Conservation (phyloP, 108 stramenopile genomes). For the Skeletonema grethae region DNA sequence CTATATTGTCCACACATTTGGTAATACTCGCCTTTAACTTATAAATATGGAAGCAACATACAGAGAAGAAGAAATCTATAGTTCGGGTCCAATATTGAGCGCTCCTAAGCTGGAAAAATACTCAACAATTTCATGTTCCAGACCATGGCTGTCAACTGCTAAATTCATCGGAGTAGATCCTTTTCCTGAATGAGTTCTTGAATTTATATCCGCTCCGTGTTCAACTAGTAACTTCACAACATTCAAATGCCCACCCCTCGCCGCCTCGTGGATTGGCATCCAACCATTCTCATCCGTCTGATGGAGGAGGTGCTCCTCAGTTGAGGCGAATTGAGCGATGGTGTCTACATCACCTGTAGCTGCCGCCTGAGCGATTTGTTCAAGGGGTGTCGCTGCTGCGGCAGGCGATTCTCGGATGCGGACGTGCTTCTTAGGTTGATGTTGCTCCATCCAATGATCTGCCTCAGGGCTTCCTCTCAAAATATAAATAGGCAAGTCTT, state of each 20-base stretch:
- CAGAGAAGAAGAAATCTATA: background rate
- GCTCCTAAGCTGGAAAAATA: constrained; percentile 4
- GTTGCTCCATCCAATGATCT: constrained; percentile 38
- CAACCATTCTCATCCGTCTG: constrained; percentile 45
- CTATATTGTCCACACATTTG: no score
- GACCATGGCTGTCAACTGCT: constrained; percentile 39
- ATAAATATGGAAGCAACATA: background rate
- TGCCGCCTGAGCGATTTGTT: constrained; percentile 37
- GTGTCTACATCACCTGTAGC: constrained; percentile 40
- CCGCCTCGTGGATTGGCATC: constrained; percentile 48
- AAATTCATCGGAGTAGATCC: constrained; percentile 36
- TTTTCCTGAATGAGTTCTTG: constrained; percentile 30
- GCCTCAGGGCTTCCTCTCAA: constrained; percentile 40
- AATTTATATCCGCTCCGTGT: constrained; percentile 35
- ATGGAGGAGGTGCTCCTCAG: constrained; percentile 35
- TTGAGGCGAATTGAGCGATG: constrained; percentile 18
- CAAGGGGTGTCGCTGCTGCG: constrained; percentile 35
- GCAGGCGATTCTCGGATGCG: constrained; percentile 24
- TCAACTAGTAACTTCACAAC: constrained; percentile 36
- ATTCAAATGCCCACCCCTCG: constrained; percentile 25
- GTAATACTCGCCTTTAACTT: no score
- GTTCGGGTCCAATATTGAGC: background rate
- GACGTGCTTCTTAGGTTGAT: constrained; percentile 9
- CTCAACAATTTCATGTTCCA: constrained; percentile 7
- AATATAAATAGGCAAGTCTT: constrained; percentile 49